phyloP scores from a whole-genome alignment of 2,329 filamentous ascomycete species.

The Pseudocercospora cruenta region DNA sequence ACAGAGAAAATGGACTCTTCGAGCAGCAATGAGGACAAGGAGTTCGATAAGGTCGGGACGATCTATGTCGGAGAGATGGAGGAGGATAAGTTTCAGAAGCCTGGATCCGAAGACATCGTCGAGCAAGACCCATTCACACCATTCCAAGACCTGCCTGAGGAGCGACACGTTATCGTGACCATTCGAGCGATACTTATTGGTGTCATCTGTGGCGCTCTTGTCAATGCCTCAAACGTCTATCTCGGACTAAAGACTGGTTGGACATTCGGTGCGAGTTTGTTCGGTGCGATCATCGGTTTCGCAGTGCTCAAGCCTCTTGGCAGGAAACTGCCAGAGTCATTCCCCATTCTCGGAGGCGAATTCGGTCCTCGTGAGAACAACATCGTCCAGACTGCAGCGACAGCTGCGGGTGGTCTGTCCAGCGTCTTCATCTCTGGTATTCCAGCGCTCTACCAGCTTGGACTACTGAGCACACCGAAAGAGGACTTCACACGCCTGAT shows the following conservation, averaged over 20 bases:
- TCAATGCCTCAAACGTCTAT: slow-evolving; percentile 66
- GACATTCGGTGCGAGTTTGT: slow-evolving; percentile 46
- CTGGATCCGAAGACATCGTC: slow-evolving; percentile 34
- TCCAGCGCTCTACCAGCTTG: slow-evolving; percentile 63
- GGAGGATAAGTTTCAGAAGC: slow-evolving; percentile 34
- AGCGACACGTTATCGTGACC: slow-evolving; percentile 57
- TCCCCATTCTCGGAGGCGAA: slow-evolving; percentile 57
- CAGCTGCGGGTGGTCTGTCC: slow-evolving; percentile 61
- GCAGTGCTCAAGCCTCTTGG: slow-evolving; percentile 61
- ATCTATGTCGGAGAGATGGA: slow-evolving; percentile 35
- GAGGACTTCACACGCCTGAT: slow-evolving; percentile 62
- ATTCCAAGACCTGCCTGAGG: slow-evolving; percentile 48
- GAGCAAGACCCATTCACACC: slow-evolving; percentile 47
- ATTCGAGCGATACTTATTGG: slow-evolving; percentile 60
- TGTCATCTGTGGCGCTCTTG: slow-evolving; percentile 60
- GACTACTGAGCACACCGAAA: slow-evolving; percentile 55
- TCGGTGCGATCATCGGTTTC: slow-evolving; percentile 61
- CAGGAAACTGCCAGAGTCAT: slow-evolving; percentile 50
- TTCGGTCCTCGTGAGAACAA: slow-evolving; percentile 67
- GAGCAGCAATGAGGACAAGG: slow-evolving; percentile 23
- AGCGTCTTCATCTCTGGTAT: slow-evolving; percentile 63
- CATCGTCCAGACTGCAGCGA: slow-evolving; percentile 64
- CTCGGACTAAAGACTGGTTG: slow-evolving; percentile 57
- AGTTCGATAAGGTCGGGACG: slow-evolving; percentile 33
- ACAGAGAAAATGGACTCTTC: slow-evolving; percentile 7